These are phyloP conservation scores for Toxicodendron radicans DNA, from an alignment of 345 rosid genomes.

Conservation along the genomic window DNA sequence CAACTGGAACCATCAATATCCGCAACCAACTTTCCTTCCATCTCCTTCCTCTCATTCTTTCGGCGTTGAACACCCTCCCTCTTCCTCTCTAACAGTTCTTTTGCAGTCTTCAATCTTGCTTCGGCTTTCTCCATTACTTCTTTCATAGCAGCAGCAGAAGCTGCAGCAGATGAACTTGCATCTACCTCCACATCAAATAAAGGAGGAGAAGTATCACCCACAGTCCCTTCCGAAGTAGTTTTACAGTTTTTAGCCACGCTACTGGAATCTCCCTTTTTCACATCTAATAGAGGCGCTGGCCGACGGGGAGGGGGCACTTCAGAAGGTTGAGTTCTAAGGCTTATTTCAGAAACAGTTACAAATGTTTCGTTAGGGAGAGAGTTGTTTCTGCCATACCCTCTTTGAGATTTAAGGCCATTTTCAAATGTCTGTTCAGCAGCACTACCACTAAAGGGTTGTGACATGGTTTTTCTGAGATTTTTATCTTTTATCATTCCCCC, in stretches of 20 bases:
- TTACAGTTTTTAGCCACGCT: slow-evolving; percentile 36
- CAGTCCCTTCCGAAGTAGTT: slow-evolving; percentile 40
- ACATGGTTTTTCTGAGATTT: slow-evolving; percentile 46
- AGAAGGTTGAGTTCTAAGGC: slow-evolving; percentile 74
- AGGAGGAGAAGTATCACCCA: slow-evolving; percentile 54
- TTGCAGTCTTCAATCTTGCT: slow-evolving; percentile 69
- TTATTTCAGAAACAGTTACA: slow-evolving; percentile 75
- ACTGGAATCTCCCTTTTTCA: slow-evolving; percentile 34
- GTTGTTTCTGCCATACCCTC: slow-evolving; percentile 34
- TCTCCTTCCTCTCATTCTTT: slow-evolving; percentile 33
- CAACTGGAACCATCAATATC: slow-evolving; percentile 13
- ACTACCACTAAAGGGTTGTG: slow-evolving; percentile 32
- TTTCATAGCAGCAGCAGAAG: slow-evolving; percentile 68
- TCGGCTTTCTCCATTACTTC: slow-evolving; percentile 84
- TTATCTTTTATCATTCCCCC: slow-evolving; percentile 32
- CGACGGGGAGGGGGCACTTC: slow-evolving; percentile 85
- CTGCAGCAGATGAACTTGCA: slow-evolving; percentile 76
- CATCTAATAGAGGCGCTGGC: slow-evolving; percentile 59
- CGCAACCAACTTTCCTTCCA: slow-evolving; percentile 34
- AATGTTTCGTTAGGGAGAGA: slow-evolving; percentile 50
- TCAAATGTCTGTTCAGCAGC: slow-evolving; percentile 28
- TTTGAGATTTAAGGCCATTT: slow-evolving; percentile 34
- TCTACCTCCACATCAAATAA: slow-evolving; percentile 95
- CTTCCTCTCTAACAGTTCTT: slow-evolving; percentile 69
- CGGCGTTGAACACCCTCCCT: slow-evolving; percentile 40